These are phyloP conservation scores for Lentinula detonsa DNA, from an alignment of 768 basidiomycete species.

Conservation along the genomic window DNA sequence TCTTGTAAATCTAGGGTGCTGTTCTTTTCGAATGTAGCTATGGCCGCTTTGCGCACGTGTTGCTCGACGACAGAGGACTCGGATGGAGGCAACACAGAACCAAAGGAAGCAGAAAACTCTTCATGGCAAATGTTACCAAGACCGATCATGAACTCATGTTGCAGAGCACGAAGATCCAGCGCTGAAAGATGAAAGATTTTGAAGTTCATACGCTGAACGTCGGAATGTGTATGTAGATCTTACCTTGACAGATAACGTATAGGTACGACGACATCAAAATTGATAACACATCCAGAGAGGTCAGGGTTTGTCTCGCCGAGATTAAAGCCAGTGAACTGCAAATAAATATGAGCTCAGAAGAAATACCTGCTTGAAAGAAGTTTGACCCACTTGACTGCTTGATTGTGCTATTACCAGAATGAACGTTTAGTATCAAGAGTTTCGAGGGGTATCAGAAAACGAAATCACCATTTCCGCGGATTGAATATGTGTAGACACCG, in stretches of 20 bases:
- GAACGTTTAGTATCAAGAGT: neutral
- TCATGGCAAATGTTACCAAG: slow-evolving; percentile 42
- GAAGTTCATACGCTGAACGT: neutral
- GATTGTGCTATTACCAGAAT: slow-evolving; percentile 46
- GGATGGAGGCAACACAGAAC: slow-evolving; percentile 22
- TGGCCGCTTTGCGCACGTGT: slow-evolving; percentile 1
- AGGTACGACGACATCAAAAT: slow-evolving; percentile 68
- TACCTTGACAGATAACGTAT: slow-evolving; percentile 65
- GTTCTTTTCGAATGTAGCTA: slow-evolving; percentile 48
- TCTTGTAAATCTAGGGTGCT: slow-evolving; percentile 64
- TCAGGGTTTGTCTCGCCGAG: slow-evolving; percentile 68
- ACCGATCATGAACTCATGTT: slow-evolving; percentile 48
- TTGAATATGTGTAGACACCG: slow-evolving; percentile 76
- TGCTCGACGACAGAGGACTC: slow-evolving; percentile 9
- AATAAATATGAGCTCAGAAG: neutral
- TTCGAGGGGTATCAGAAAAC: neutral
- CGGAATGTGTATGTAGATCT: neutral
- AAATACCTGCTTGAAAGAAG: neutral
- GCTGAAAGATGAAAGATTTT: slow-evolving; percentile 28
- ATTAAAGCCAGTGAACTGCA: slow-evolving; percentile 57
- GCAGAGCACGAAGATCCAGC: slow-evolving; percentile 72
- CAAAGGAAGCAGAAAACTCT: slow-evolving; percentile 42
- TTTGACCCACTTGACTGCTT: slow-evolving; percentile 65
- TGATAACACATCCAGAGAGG: slow-evolving; percentile 62
- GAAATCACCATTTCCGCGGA: slow-evolving; percentile 59